A percentile compares a stretch with the other conserved stretches of the same genome.
Conservation (phyloP, 441 rosid genomes). For the Populus tomentosa region DNA sequence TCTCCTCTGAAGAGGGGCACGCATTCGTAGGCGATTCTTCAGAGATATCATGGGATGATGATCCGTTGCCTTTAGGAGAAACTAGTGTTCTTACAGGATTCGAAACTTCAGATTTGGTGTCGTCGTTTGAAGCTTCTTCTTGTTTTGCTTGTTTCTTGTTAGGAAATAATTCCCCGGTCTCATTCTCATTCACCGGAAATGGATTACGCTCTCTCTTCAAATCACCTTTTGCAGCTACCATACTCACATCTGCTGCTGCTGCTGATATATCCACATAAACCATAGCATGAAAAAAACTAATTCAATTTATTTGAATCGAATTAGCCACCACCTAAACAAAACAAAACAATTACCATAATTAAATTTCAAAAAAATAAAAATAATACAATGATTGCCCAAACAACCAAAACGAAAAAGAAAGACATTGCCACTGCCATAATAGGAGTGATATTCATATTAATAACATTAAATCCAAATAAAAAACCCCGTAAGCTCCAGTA, state of each 20-base stretch:
- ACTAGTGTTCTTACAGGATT: constrained; percentile 40
- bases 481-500: neutral
- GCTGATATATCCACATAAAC: constrained; percentile 24
- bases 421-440: neutral
- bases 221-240: constrained; percentile 35
- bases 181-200: constrained; percentile 21
- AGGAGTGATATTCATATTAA: neutral
- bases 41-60: constrained; percentile 49
- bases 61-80: constrained; percentile 50
- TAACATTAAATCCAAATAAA: neutral
- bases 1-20: constrained; percentile 41
- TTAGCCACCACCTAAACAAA: constrained; percentile 14
- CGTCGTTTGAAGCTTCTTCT: constrained; percentile 61
- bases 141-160: constrained; percentile 51
- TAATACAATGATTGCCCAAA: neutral
- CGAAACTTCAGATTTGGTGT: constrained; percentile 72
- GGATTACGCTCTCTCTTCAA: constrained; percentile 42
- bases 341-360: neutral
- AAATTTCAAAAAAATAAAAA: too few species aligned
- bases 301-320: constrained; percentile 24
- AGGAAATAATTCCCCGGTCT: constrained; percentile 25
- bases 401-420: constrained; percentile 1
- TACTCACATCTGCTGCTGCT: constrained; percentile 43
- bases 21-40: constrained; percentile 18
- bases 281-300: constrained; percentile 18